Conservation (phyloP, 2,329 filamentous ascomycete genomes). For the Pezicula neosporulosa region DNA sequence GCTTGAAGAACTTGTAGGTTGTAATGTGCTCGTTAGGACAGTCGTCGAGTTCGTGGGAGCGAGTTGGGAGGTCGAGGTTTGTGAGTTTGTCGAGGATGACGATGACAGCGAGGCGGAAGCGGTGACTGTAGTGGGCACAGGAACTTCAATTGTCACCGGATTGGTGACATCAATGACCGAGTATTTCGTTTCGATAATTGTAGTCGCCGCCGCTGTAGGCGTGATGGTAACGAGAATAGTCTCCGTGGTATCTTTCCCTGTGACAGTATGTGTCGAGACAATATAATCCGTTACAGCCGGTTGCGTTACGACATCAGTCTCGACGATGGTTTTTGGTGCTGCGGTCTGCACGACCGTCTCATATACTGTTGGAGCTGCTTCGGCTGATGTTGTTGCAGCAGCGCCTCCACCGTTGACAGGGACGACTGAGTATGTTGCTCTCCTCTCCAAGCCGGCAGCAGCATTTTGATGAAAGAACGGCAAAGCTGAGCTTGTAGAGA, state of each 20-base stretch:
- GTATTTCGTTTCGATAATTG: conserved; percentile 18
- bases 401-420: conserved; percentile 30
- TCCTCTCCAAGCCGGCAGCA: conserved; percentile 9
- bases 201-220: conserved; percentile 14
- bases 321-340: conserved; percentile 18
- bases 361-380: conserved; percentile 14
- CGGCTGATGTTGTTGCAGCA: conserved; percentile 7
- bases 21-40: conserved; percentile 11
- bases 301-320: conserved; percentile 19
- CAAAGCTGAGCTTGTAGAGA: conserved; percentile 17
- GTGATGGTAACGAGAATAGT: conserved; percentile 22
- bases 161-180: conserved; percentile 25
- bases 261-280: conserved; percentile 20
- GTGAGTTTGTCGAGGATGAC: conserved; percentile 1
- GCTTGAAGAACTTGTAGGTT: too few species aligned
- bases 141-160: conserved; percentile 16
- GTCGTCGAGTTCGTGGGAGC: conserved; percentile 2
- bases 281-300: conserved; percentile 16
- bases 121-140: conserved; percentile 4
- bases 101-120: not conserved
- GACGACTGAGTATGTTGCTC: conserved; percentile 30
- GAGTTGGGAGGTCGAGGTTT: not conserved
- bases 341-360: conserved; percentile 21
- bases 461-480: conserved; percentile 16
- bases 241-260: conserved; percentile 19